These are phyloP conservation scores for Salinomyces thailandicus DNA, from an alignment of 2,329 filamentous ascomycete species.

Conservation along the genomic window DNA sequence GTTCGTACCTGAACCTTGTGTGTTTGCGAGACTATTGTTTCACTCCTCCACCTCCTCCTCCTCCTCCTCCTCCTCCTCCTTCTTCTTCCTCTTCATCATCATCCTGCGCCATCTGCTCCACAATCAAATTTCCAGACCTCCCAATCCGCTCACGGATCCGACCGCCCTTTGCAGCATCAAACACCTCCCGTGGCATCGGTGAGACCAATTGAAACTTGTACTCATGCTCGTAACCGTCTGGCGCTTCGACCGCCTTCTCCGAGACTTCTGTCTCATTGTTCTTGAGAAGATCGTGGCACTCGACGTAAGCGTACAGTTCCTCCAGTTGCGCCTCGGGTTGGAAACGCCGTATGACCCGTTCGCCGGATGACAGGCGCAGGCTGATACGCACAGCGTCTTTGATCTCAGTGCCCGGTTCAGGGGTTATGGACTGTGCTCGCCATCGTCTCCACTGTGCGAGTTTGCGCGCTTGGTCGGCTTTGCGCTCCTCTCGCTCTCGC, in stretches of 20 bases:
- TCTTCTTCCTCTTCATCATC: conserved; percentile 43
- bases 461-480: conserved; percentile 46
- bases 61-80: conserved; percentile 9
- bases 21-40: too few relatives aligned
- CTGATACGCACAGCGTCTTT: conserved; percentile 65
- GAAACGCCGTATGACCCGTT: conserved; percentile 70
- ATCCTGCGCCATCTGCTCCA: conserved; percentile 56
- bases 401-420: conserved; percentile 55
- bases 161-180: conserved; percentile 55
- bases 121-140: conserved; percentile 75
- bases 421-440: conserved; percentile 56
- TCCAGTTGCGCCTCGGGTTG: conserved; percentile 59
- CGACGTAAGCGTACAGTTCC: conserved; percentile 90
- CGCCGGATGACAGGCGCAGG: conserved; percentile 52
- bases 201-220: conserved; percentile 81
- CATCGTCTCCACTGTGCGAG: conserved; percentile 66
- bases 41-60: too few relatives aligned
- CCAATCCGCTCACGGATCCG: conserved; percentile 66
- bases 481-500: conserved; percentile 52
- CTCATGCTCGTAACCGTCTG: conserved; percentile 62
- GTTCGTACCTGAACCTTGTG: too few relatives aligned
- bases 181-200: conserved; percentile 74
- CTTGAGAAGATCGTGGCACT: conserved; percentile 63
- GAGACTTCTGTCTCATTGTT: conserved; percentile 25
- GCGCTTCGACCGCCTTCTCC: conserved; percentile 38